Base-by-base conservation (phyloP, 306 rosid genomes). In the Lathyrus aphaca region DNA sequence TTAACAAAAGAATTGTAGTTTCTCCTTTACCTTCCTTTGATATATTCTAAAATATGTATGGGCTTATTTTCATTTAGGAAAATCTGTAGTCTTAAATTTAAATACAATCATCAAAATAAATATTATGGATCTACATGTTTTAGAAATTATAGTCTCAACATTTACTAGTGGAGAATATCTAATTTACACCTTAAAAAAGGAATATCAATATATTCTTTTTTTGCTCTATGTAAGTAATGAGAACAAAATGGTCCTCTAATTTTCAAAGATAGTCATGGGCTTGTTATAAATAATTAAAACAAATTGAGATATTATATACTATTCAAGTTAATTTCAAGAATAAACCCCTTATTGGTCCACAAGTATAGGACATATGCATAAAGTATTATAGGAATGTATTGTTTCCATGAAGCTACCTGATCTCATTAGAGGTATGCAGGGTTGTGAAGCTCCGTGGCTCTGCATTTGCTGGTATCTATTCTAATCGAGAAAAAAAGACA, bases 281-380 rank as follows among this genome's bases (percentile, higher is more conserved):
- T 56, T 25, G 18, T 56, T 10, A 9, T n/a, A 0, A 15, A n/a
- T n/a, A n/a, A n/a, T n/a, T 39, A 5, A 4, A 13, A 12, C 10
- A 27, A 27, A 25, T 50, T 50, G 6, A 50, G 18, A 56, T 12
- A 25, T 55, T 25, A 10, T 27, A 6, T 6, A 16, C 83, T 21
- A 60, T 73, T 39, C 63, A 64, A 56, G 57, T 68, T 59, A 42
- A 61, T 10, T 68, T 62, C 19, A 73, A 79, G 72, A 69, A 53
- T 68, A 51, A 32, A 45, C 3, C 40, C 21, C 5, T 51, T 16
- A 32, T 39, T 74, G 68, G 71, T 68, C 79, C 71, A 74, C 42
- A 54, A 51, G 67, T 29, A 44, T 29, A 50, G 59, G 45, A 42
- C 23, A 64, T 38, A 13, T 35, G 35, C 10, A 48, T 54, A 68